phyloP scores from a whole-genome alignment of 768 basidiomycete species.

The Suillus fuscotomentosus region DNA sequence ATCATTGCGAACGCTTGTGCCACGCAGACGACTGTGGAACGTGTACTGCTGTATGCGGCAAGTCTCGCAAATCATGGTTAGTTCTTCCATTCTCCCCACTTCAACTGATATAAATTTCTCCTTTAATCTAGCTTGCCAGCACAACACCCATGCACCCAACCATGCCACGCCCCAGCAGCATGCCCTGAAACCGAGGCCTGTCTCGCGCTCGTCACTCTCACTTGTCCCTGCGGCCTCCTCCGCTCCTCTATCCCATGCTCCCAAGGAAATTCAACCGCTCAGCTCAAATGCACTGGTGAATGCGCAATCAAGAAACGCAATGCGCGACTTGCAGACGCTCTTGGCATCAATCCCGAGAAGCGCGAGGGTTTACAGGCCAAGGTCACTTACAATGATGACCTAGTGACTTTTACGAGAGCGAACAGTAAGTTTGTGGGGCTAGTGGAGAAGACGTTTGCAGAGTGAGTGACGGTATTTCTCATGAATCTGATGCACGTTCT shows the following conservation, averaged over 20 bases:
- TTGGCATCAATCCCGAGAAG: conserved; percentile 71
- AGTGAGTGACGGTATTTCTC: conserved; percentile 48
- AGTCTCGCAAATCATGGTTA: conserved; percentile 81
- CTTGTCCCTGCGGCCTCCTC: conserved; percentile 84
- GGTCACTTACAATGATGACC: conserved; percentile 60
- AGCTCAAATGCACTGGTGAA: conserved; percentile 76
- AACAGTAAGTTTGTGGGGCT: conserved; percentile 66
- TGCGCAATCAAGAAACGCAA: conserved; percentile 87
- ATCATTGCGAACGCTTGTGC: conserved; percentile 81
- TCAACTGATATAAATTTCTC: background rate
- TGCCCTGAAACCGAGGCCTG: conserved; percentile 86
- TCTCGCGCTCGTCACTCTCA: conserved; percentile 57
- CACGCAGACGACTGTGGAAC: conserved; percentile 80
- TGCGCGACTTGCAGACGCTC: conserved; percentile 82
- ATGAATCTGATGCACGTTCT: conserved; percentile 15
- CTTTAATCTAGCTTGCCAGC: conserved; percentile 50
- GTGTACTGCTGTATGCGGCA: conserved; percentile 80
- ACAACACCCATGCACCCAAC: conserved; percentile 70
- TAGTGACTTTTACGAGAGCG: conserved; percentile 56
- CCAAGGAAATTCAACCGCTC: conserved; percentile 38
- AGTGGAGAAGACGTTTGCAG: conserved; percentile 81
- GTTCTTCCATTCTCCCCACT: conserved; percentile 18
- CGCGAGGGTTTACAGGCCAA: conserved; percentile 32
- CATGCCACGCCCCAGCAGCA: conserved; percentile 86
- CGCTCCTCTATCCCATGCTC: conserved; percentile 76